Evolutionary conservation across 192 early-diverging fungal genomes (phyloP).

Genomic region (Cladochytrium replicatum): DNA sequence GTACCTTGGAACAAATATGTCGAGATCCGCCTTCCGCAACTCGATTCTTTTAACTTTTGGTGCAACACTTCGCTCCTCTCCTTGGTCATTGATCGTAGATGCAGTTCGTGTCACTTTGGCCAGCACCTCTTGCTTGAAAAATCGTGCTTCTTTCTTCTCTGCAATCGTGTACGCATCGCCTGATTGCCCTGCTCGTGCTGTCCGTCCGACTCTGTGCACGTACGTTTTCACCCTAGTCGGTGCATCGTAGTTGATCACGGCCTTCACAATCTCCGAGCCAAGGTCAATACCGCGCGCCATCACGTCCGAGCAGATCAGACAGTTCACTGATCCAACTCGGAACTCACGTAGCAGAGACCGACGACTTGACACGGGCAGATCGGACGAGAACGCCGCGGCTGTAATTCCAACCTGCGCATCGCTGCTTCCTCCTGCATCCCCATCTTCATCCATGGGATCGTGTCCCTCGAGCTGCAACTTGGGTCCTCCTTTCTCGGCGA

Average conservation of each 20-base stretch:
- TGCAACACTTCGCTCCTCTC: too few relatives aligned
- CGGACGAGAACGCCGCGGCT: constrained; percentile 23
- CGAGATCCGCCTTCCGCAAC: too few relatives aligned
- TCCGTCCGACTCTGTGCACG: constrained; percentile 91
- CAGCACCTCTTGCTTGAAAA: constrained; percentile 23
- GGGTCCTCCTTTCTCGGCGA: neutral
- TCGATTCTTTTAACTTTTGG: too few relatives aligned
- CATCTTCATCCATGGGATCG: constrained; percentile 41
- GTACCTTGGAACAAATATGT: too few relatives aligned
- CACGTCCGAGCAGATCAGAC: constrained; percentile 77
- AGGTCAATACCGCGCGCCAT: constrained; percentile 92
- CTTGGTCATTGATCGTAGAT: neutral
- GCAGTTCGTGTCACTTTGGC: neutral
- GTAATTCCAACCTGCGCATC: neutral
- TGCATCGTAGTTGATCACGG: constrained; percentile 87
- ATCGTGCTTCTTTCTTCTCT: constrained; percentile 26
- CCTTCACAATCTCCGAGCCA: constrained; percentile 42
- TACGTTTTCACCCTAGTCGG: constrained; percentile 82
- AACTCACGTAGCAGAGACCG: constrained; percentile 18
- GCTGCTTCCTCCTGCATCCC: constrained; percentile 31
- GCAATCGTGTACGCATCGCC: constrained; percentile 41
- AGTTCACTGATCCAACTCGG: constrained; percentile 3
- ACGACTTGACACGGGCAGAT: constrained; percentile 15
- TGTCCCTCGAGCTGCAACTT: constrained; percentile 38
- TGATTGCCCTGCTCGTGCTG: constrained; percentile 78